These are phyloP conservation scores for Jatropha multifida DNA, from an alignment of 441 rosid genomes.

Conservation along the genomic window DNA sequence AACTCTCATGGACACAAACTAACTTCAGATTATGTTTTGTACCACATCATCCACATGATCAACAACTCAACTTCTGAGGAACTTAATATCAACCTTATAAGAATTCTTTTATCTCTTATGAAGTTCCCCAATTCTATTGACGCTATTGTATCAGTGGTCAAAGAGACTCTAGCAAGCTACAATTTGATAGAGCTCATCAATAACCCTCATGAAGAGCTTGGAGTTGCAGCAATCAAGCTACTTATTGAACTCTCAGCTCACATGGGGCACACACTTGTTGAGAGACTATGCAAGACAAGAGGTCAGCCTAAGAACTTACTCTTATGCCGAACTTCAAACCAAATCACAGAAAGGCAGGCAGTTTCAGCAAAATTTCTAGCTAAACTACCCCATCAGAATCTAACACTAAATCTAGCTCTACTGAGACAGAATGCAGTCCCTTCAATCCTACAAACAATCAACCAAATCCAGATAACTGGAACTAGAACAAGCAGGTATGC, in stretches of 20 bases:
- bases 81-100: constrained; percentile 61
- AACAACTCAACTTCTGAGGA: constrained; percentile 69
- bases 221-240: constrained; percentile 64
- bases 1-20: constrained; percentile 66
- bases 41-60: constrained; percentile 67
- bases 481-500: constrained; percentile 67
- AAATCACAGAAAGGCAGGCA: constrained; percentile 72
- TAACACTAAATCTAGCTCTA: constrained; percentile 75
- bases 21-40: constrained; percentile 62
- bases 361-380: constrained; percentile 76
- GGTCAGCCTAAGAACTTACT: constrained; percentile 81
- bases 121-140: constrained; percentile 55
- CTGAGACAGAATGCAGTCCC: constrained; percentile 51
- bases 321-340: constrained; percentile 35
- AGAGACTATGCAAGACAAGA: constrained; percentile 71
- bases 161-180: constrained; percentile 72
- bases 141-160: constrained; percentile 55
- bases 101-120: constrained; percentile 64
- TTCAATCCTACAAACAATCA: constrained; percentile 49
- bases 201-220: constrained; percentile 66
- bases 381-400: constrained; percentile 73
- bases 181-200: constrained; percentile 70
- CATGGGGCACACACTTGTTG: constrained; percentile 67
- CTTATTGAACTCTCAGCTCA: constrained; percentile 60
- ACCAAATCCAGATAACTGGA: constrained; percentile 56